A percentile compares a stretch with the other conserved stretches of the same genome.
Conservation (phyloP, 768 basidiomycete genomes). For the Cystofilobasidium bisporidii region DNA sequence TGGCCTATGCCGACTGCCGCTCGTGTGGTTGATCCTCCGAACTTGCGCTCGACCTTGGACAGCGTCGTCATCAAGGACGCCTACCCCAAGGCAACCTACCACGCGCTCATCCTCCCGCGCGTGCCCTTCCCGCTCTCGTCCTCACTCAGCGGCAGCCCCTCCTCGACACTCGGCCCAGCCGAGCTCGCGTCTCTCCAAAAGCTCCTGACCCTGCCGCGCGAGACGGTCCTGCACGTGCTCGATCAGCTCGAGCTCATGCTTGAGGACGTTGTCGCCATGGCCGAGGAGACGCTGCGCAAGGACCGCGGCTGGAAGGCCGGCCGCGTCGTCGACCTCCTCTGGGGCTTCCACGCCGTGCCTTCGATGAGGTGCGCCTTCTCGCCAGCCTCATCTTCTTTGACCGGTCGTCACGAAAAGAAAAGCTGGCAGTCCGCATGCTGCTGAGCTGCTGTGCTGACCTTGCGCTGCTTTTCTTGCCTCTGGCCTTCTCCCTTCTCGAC, state of each 20-base stretch:
- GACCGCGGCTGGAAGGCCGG: slow-evolving; percentile 19
- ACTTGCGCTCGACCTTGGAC: neutral
- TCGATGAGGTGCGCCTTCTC: slow-evolving; percentile 14
- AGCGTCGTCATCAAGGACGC: slow-evolving; percentile 15
- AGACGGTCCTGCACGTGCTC: slow-evolving; percentile 12
- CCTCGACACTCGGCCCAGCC: neutral
- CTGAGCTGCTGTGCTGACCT: too few relatives aligned
- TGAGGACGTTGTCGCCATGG: neutral
- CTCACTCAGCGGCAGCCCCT: neutral
- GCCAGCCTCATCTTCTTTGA: neutral
- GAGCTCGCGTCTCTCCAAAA: neutral
- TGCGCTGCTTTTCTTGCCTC: neutral
- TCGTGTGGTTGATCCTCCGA: neutral
- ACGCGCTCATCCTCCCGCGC: slow-evolving; percentile 25
- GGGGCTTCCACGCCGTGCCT: slow-evolving; percentile 26
- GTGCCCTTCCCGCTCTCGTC: slow-evolving; percentile 6
- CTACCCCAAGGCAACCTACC: slow-evolving; percentile 12
- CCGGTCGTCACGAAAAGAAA: too few relatives aligned
- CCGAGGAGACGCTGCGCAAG: slow-evolving; percentile 11
- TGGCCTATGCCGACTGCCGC: neutral
- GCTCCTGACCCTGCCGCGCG: neutral
- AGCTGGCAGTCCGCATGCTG: too few relatives aligned
- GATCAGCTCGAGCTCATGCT: slow-evolving; percentile 18
- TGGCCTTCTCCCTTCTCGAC: neutral
- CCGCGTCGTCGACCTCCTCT: slow-evolving; percentile 5